These are phyloP conservation scores for Diaporthe amygdali DNA, from an alignment of 2,329 filamentous ascomycete genomes.

Conservation along the genomic window DNA sequence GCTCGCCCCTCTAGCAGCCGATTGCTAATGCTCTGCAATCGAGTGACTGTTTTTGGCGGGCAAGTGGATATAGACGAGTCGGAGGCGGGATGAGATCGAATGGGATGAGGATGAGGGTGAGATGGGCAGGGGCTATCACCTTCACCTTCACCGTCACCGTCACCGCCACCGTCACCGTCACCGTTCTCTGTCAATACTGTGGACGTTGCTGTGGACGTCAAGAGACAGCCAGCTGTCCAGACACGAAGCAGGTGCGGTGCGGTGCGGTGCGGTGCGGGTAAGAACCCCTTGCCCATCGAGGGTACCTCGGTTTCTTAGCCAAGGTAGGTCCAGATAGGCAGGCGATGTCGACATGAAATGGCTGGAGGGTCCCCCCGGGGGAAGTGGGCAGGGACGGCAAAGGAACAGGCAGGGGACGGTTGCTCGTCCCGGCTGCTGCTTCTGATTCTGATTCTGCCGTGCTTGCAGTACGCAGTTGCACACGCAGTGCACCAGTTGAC, in stretches of 20 bases:
- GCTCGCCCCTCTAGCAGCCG: not conserved
- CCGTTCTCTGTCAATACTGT: not conserved
- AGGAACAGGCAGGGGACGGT: not conserved
- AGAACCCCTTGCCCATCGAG: not conserved
- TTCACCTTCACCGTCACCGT: not conserved
- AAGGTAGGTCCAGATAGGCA: not conserved
- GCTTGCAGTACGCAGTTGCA: not conserved
- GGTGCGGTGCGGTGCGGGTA: too few species aligned
- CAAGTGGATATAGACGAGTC: conserved; percentile 4
- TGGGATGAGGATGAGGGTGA: not conserved
- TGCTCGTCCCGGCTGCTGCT: conserved; percentile 1
- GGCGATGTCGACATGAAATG: not conserved
- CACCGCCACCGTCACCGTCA: not conserved
- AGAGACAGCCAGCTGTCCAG: not conserved
- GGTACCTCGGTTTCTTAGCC: too few species aligned
- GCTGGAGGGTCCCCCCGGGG: too few species aligned
- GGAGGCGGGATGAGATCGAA: not conserved
- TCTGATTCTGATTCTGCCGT: not conserved
- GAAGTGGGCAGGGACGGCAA: too few species aligned
- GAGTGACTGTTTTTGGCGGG: conserved; percentile 3
- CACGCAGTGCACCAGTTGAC: not conserved
- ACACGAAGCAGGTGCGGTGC: not conserved
- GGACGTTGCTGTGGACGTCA: not conserved
- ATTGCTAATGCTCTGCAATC: conserved; percentile 15
- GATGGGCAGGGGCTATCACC: not conserved